A percentile compares a stretch with the other conserved stretches of the same genome.
phyloP scores from a whole-genome alignment of 106 monocot species.

The Chionographis japonica region DNA sequence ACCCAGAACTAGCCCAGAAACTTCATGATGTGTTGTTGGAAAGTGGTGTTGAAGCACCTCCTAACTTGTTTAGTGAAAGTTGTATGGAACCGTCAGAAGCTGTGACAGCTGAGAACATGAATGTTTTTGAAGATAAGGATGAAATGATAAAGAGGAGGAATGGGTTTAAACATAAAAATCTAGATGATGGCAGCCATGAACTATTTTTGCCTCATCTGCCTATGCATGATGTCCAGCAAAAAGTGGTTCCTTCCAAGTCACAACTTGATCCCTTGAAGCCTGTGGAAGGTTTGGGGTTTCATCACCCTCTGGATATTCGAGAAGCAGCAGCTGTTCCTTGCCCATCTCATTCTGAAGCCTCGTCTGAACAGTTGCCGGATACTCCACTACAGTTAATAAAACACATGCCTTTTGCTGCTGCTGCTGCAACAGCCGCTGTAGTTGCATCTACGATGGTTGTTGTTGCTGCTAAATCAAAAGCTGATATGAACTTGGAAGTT shows the following conservation, averaged over 20 bases:
- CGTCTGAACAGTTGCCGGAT: conserved; percentile 14
- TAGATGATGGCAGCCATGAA: conserved; percentile 16
- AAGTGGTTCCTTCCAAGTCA: conserved; percentile 7
- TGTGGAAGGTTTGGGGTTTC: conserved; percentile 29
- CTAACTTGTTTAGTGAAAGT: conserved; percentile 53
- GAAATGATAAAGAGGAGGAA: conserved; percentile 22
- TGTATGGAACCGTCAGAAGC: conserved; percentile 25
- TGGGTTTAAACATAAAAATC: conserved; percentile 4
- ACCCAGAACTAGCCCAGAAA: conserved; percentile 65
- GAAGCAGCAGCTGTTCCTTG: conserved; percentile 3
- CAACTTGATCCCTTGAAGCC: conserved; percentile 29
- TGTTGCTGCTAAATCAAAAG: conserved; percentile 61
- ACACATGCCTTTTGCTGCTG: conserved; percentile 57
- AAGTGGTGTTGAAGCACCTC: conserved; percentile 69
- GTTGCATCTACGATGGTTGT: conserved; percentile 79
- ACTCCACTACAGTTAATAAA: conserved; percentile 32
- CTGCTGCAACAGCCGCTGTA: conserved; percentile 69
- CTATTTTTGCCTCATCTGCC: conserved; percentile 16
- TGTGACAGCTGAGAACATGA: conserved; percentile 9
- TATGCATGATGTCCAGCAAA: conserved; percentile 4
- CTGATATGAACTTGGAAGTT: conserved; percentile 42
- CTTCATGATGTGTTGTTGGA: conserved; percentile 72
- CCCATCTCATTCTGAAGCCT: conserved; percentile 30
- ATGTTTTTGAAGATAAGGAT: conserved; percentile 19
- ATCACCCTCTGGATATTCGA: conserved; percentile 16